A percentile compares a stretch with the other conserved stretches of the same genome.
phyloP scores from a whole-genome alignment of 345 rosid species.

The Lepidium sativum region DNA sequence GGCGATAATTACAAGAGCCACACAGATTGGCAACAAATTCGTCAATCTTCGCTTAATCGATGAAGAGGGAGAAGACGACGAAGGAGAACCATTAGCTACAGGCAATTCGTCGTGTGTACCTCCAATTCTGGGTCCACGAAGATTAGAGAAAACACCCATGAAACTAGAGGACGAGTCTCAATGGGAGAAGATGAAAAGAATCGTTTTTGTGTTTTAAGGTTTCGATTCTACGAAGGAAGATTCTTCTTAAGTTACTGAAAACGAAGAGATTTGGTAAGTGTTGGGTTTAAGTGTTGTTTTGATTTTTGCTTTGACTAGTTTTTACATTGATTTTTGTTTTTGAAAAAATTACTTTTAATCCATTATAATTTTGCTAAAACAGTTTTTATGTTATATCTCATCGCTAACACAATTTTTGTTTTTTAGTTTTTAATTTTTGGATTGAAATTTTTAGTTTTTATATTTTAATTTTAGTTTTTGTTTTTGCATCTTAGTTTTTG shows the following conservation, averaged over 20 bases:
- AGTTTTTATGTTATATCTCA: too few species aligned
- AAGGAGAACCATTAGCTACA: slow-evolving; percentile 24
- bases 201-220: background rate
- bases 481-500: too few species aligned
- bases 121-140: slow-evolving; percentile 43
- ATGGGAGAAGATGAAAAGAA: background rate
- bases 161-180: slow-evolving; percentile 2
- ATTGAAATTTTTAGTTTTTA: too few species aligned
- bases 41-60: slow-evolving; percentile 47
- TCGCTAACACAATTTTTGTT: too few species aligned
- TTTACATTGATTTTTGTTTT: too few species aligned
- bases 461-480: too few species aligned
- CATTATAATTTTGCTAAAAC: too few species aligned
- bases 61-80: slow-evolving; percentile 12
- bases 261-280: background rate
- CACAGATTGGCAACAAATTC: slow-evolving; percentile 52
- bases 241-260: background rate
- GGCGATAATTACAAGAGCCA: slow-evolving; percentile 54
- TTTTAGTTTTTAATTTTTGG: too few species aligned
- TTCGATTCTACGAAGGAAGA: background rate
- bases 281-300: background rate
- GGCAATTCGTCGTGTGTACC: slow-evolving; percentile 32
- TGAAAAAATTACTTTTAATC: too few species aligned
- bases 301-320: background rate
- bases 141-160: slow-evolving; percentile 55